These are phyloP conservation scores for Gypsophila paniculata DNA, from an alignment of 179 eudicot species.

Conservation along the genomic window DNA sequence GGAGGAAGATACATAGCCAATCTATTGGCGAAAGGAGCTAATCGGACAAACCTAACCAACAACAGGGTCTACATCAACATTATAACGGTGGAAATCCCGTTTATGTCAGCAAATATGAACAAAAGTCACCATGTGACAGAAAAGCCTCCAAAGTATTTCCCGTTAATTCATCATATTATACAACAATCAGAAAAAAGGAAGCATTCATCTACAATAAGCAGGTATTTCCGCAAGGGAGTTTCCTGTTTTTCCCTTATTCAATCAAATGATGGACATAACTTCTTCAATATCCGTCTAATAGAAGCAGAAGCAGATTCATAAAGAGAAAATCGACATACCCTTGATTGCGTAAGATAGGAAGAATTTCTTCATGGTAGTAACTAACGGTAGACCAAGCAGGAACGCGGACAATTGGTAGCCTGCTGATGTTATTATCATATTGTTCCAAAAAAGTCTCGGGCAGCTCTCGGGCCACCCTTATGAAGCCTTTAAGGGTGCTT, in stretches of 20 bases:
- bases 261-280: neutral
- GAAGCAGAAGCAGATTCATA: neutral
- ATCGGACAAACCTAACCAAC: slow-evolving; percentile 59
- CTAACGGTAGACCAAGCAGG: slow-evolving; percentile 73
- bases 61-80: slow-evolving; percentile 15
- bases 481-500: slow-evolving; percentile 41
- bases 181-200: neutral
- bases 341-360: slow-evolving; percentile 55
- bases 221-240: neutral
- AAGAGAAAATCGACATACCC: slow-evolving; percentile 39
- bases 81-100: neutral
- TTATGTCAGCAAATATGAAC: neutral
- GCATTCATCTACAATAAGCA: neutral
- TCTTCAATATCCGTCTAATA: no score
- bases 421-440: slow-evolving; percentile 50
- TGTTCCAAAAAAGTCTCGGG: slow-evolving; percentile 52
- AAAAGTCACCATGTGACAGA: neutral
- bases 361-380: slow-evolving; percentile 57
- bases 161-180: neutral
- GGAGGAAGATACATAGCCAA: slow-evolving; percentile 65
- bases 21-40: slow-evolving; percentile 87
- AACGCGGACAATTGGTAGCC: slow-evolving; percentile 50
- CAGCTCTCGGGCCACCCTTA: slow-evolving; percentile 44
- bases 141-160: neutral
- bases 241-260: neutral